A percentile compares a stretch with the other conserved stretches of the same genome.
phyloP scores from a whole-genome alignment of 345 rosid species.

The Mangifera indica region DNA sequence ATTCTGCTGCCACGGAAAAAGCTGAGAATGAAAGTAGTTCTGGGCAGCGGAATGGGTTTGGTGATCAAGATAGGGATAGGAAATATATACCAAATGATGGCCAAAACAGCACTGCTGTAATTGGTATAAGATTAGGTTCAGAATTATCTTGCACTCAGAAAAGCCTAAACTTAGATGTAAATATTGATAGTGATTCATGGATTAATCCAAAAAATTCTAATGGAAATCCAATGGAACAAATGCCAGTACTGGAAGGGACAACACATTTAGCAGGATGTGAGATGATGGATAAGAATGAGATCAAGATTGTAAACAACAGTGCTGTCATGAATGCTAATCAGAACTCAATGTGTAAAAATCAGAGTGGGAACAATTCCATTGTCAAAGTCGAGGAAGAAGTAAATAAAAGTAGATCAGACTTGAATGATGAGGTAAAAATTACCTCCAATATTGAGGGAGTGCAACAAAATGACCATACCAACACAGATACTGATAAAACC shows the following conservation, averaged over 20 bases:
- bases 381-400: slow-evolving; percentile 49
- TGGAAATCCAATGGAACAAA: slow-evolving; percentile 34
- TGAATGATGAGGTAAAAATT: slow-evolving; percentile 44
- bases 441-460: slow-evolving; percentile 32
- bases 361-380: slow-evolving; percentile 26
- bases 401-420: slow-evolving; percentile 32
- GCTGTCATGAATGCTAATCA: slow-evolving; percentile 30
- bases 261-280: slow-evolving; percentile 44
- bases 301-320: slow-evolving; percentile 33
- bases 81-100: slow-evolving; percentile 40
- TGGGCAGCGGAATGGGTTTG: slow-evolving; percentile 41
- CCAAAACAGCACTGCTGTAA: slow-evolving; percentile 35
- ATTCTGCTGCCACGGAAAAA: slow-evolving; percentile 36
- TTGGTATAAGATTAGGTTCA: slow-evolving; percentile 50
- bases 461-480: slow-evolving; percentile 38
- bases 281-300: slow-evolving; percentile 42
- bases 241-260: slow-evolving; percentile 43
- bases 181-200: slow-evolving; percentile 46
- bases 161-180: slow-evolving; percentile 47
- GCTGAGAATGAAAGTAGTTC: slow-evolving; percentile 37
- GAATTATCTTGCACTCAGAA: slow-evolving; percentile 67
- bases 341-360: slow-evolving; percentile 26
- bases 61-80: slow-evolving; percentile 39
- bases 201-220: slow-evolving; percentile 39
- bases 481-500: slow-evolving; percentile 37